Evolutionary conservation across 2,329 filamentous ascomycete species (phyloP), one percentile per base, ranked within the genome.

Genomic region (Clonostachys rhizophaga): DNA sequence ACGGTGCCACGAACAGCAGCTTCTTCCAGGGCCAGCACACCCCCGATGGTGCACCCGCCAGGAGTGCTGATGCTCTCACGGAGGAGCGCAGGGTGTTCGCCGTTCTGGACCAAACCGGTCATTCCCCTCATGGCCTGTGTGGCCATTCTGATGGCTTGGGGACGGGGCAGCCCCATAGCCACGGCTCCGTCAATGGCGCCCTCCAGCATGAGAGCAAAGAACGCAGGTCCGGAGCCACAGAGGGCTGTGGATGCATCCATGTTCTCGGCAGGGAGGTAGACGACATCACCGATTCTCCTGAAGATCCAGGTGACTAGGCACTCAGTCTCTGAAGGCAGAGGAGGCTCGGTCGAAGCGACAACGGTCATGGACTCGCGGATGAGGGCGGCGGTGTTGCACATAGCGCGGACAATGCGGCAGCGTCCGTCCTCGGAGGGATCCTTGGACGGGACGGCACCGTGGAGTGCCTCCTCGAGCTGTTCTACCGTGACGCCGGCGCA

Each of bases 281-380:
- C 77, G 14, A 89, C 83, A 39, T 84, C 78, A 43, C 88, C 88
- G 49, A 91, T 86, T 45, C 80, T 78, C 59, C 74, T 80, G 72
- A 92, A 92, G 57, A 91, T 87, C 83, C 86, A 91, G 33, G 79
- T 83, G 16, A 90, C 78, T 11, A 91, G 74, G 50, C 59, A 66
- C 42, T 78, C 70, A 33, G 75, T 75, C 16, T 72, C 66, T 2
- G 72, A 60, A 6, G 76, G 71, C 13, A 89, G 70, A 4, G 83
- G 75, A 9, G 83, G 80, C 9, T 70, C 72, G 7, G 76, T 73
- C 42, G 76, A 82, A 43, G 81, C 83, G 54, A 95, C 86, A 46
- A 94, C 83, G 5, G 86, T 92, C 87, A 94, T 94, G 55, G 81
- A 84, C 66, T 95, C 85, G 42, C 88, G 72, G 49, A 95, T 86